These are phyloP conservation scores for Simmondsia chinensis DNA, from an alignment of 148 eudicot genomes.

Conservation along the genomic window DNA sequence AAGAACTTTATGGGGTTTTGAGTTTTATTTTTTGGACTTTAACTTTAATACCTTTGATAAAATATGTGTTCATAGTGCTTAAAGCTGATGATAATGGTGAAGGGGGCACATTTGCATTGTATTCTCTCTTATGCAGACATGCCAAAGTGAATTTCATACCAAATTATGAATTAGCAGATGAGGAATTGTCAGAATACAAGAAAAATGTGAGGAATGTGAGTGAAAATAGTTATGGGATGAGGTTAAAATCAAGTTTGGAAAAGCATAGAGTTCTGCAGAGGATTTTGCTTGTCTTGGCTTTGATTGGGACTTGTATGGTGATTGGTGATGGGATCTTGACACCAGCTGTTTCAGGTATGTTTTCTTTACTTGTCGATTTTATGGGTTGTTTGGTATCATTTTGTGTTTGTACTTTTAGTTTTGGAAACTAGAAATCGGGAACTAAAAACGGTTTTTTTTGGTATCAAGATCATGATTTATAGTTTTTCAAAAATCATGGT, in stretches of 20 bases:
- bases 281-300: conserved; percentile 46
- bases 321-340: conserved; percentile 78
- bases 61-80: conserved; percentile 67
- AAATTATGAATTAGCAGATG: conserved; percentile 57
- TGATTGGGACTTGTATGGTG: conserved; percentile 78
- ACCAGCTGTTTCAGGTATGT: conserved; percentile 71
- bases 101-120: conserved; percentile 79
- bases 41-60: conserved; percentile 56
- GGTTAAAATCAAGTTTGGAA: conserved; percentile 47
- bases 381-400: no score
- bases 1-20: conserved; percentile 60
- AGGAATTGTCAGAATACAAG: conserved; percentile 52
- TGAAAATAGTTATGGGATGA: conserved; percentile 14
- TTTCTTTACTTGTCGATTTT: no score
- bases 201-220: no score
- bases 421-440: no score
- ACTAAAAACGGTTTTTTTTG: no score
- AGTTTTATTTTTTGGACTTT: conserved; percentile 71
- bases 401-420: no score
- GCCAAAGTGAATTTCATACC: conserved; percentile 57
- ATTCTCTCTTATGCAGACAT: conserved; percentile 61
- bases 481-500: no score
- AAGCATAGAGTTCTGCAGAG: conserved; percentile 40
- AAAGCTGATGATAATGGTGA: conserved; percentile 79
- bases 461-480: no score